A percentile compares a stretch with the other conserved stretches of the same genome.
Conservation (phyloP, 2,329 filamentous ascomycete species). For the Aspergillus eucalypticola region DNA sequence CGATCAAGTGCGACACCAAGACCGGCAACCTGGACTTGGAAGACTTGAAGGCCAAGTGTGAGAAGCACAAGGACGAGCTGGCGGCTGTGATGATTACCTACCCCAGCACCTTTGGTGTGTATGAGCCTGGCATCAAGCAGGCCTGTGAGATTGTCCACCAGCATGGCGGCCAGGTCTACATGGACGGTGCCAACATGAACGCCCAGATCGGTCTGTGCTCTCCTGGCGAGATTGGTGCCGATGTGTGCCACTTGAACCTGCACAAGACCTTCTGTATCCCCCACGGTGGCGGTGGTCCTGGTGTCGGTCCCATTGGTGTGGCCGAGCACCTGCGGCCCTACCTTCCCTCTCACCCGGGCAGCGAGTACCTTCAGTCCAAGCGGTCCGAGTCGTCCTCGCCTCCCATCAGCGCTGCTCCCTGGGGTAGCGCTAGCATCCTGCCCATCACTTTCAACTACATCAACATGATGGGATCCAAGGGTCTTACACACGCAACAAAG, state of each 20-base stretch:
- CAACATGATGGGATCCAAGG: slow-evolving; percentile 83
- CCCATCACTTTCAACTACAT: slow-evolving; percentile 96
- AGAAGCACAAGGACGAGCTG: slow-evolving; percentile 81
- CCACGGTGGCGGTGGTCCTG: slow-evolving; percentile 90
- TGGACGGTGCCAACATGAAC: slow-evolving; percentile 99
- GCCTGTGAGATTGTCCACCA: slow-evolving; percentile 83
- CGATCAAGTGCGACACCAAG: slow-evolving; percentile 82
- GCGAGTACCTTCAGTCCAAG: slow-evolving; percentile 48
- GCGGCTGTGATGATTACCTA: slow-evolving; percentile 97
- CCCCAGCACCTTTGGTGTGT: slow-evolving; percentile 91
- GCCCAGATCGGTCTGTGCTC: slow-evolving; percentile 95
- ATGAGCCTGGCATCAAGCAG: slow-evolving; percentile 84
- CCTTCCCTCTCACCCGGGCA: slow-evolving; percentile 70
- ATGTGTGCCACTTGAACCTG: slow-evolving; percentile 94
- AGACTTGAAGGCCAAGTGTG: slow-evolving; percentile 84
- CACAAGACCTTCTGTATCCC: slow-evolving; percentile 99
- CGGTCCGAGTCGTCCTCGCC: slow-evolving; percentile 57
- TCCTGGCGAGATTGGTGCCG: slow-evolving; percentile 90
- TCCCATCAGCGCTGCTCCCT: slow-evolving; percentile 74
- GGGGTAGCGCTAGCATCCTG: slow-evolving; percentile 86
- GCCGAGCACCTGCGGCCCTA: slow-evolving; percentile 75
- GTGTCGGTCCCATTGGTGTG: slow-evolving; percentile 91
- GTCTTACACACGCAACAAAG: slow-evolving; percentile 85
- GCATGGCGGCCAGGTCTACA: slow-evolving; percentile 91
- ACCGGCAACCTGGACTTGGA: slow-evolving; percentile 87